These are phyloP conservation scores for Inga oerstediana DNA, from an alignment of 306 rosid genomes.

Conservation along the genomic window DNA sequence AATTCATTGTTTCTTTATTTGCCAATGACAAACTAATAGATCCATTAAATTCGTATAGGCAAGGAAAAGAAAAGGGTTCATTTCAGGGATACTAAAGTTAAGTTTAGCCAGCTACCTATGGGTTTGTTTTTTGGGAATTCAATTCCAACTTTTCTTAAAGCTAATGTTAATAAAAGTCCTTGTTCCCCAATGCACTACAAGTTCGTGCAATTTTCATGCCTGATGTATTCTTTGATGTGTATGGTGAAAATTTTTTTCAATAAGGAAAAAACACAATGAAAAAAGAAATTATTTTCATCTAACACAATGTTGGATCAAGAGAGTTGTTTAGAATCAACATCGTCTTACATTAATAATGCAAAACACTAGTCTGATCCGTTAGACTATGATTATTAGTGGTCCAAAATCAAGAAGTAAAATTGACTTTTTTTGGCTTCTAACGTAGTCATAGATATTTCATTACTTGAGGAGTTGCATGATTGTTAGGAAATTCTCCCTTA, in stretches of 20 bases:
- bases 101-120: not conserved
- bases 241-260: not conserved
- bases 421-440: conserved; percentile 27
- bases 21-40: not conserved
- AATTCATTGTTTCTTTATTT: too few relatives aligned
- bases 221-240: not conserved
- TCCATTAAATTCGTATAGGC: not conserved
- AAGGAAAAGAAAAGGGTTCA: not conserved
- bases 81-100: not conserved
- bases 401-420: not conserved
- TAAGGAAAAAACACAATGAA: not conserved
- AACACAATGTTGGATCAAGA: not conserved
- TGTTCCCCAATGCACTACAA: not conserved
- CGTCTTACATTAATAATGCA: not conserved
- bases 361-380: not conserved
- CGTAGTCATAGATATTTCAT: not conserved
- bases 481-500: conserved; percentile 3
- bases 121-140: not conserved
- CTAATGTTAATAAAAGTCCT: not conserved
- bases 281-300: not conserved
- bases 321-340: not conserved
- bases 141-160: not conserved
- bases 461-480: conserved; percentile 20
- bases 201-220: not conserved
- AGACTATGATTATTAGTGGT: not conserved